These are phyloP conservation scores for Cordyceps militaris DNA, from an alignment of 2,329 filamentous ascomycete genomes.

Conservation along the genomic window DNA sequence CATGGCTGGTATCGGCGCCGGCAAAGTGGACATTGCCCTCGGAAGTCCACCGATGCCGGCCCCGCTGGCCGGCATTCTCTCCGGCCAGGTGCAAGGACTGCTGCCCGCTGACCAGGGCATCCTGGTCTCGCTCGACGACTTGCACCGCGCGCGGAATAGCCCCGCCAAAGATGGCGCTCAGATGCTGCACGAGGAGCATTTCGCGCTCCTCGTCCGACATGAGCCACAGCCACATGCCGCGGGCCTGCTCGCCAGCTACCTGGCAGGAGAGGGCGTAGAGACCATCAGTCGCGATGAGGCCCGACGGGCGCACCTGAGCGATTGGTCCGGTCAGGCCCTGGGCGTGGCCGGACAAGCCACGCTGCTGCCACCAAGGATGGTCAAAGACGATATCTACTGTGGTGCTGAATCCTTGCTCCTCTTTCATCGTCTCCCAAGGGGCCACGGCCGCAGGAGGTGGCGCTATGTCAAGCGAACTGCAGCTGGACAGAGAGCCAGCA, in stretches of 20 bases:
- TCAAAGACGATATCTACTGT: slow-evolving; percentile 16
- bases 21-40: slow-evolving; percentile 19
- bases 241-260: slow-evolving; percentile 16
- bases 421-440: slow-evolving; percentile 14
- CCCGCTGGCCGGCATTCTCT: background rate
- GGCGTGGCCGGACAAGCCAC: slow-evolving; percentile 16
- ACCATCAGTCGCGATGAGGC: slow-evolving; percentile 10
- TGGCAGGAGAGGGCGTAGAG: slow-evolving; percentile 17
- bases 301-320: slow-evolving; percentile 15
- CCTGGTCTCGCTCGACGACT: slow-evolving; percentile 9
- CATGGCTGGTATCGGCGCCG: slow-evolving; percentile 17
- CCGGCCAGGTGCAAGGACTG: slow-evolving; percentile 14
- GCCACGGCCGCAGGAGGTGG: slow-evolving; percentile 18
- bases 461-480: slow-evolving; percentile 12
- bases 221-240: slow-evolving; percentile 14
- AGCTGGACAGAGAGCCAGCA: slow-evolving; percentile 14
- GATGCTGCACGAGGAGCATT: slow-evolving; percentile 8
- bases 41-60: slow-evolving; percentile 13
- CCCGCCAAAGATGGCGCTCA: slow-evolving; percentile 13
- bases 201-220: slow-evolving; percentile 12
- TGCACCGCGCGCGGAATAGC: slow-evolving; percentile 13
- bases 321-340: slow-evolving; percentile 16
- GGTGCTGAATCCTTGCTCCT: slow-evolving; percentile 16
- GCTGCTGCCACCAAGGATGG: slow-evolving; percentile 20
- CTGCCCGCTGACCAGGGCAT: slow-evolving; percentile 6